Conservation (phyloP, 495 filamentous ascomycete species). For the Hypoxylon fragiforme region DNA sequence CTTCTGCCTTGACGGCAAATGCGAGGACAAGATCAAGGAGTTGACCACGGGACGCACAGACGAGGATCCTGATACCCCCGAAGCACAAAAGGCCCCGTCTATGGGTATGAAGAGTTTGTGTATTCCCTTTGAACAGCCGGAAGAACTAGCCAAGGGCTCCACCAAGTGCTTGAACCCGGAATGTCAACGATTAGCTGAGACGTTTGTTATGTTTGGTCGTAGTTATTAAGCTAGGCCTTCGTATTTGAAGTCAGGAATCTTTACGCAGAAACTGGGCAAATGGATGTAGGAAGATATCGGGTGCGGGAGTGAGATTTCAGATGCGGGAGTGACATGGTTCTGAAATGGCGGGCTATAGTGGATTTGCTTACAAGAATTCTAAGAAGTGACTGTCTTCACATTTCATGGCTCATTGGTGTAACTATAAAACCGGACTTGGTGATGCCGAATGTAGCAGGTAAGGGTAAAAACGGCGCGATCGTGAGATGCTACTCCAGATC, state of each 20-base stretch:
- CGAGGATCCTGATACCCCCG: constrained; percentile 61
- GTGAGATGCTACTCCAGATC: too few species aligned
- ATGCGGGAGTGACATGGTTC: constrained; percentile 5
- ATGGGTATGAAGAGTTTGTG: constrained; percentile 98
- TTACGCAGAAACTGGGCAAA: constrained; percentile 13
- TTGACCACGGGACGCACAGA: constrained; percentile 72
- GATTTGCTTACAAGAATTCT: constrained; percentile 13
- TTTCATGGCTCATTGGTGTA: too few species aligned
- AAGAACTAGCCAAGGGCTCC: constrained; percentile 72
- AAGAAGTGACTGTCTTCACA: too few species aligned
- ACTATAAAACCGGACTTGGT: too few species aligned
- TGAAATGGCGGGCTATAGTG: constrained; percentile 3
- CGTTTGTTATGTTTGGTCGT: constrained; percentile 87
- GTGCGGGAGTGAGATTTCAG: too few species aligned
- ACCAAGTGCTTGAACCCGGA: constrained; percentile 90
- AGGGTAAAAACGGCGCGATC: too few species aligned
- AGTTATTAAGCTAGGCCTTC: constrained; percentile 48
- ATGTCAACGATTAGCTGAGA: constrained; percentile 70
- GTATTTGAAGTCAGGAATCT: constrained; percentile 9
- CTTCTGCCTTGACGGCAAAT: constrained; percentile 76
- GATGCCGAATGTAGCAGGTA: too few species aligned
- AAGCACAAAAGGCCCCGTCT: constrained; percentile 78
- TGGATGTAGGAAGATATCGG: constrained; percentile 10
- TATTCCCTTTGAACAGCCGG: constrained; percentile 95
- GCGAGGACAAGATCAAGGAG: constrained; percentile 94